Base-by-base conservation (phyloP, 805 yeast species). In the Hanseniaspora nectarophila region DNA sequence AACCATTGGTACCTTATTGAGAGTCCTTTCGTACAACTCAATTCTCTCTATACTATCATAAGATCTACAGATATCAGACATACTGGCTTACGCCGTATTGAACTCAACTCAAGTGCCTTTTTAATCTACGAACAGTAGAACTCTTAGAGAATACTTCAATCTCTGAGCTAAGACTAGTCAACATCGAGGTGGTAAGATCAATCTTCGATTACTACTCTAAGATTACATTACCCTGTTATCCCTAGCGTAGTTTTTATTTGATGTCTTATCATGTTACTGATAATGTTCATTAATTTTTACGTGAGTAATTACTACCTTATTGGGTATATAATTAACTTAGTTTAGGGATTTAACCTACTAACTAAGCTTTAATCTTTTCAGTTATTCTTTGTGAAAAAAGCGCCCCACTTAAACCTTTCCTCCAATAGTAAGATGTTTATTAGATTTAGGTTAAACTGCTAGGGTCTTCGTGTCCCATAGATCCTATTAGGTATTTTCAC, bases 151-250 rank as follows among this genome's bases (percentile, higher is more conserved):
- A 20, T 40, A n/a, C 29, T 40, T 40, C 43, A 40, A 26, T 23
- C 20, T 9, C 23, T 40, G 43, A 40, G 43, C 43, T 40, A 40
- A 40, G 43, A 40, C 18, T 40, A 40, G 43, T 40, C 43, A 40
- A 40, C 43, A 40, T 40, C 43, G 43, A 40, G 43, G 43, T 40
- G 32, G 43, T 40, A 40, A 40, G 43, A 40, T 40, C 43, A 40
- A 26, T 40, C 21, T 40, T 40, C 43, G 43, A 40, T 40, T n/a
- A 5, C 43, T n/a, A 40, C 43, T 40, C 43, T 40, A 26, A 26
- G 20, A 40, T 26, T 40, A 23, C 43, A 40, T 40, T 40, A 40
- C 43, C 32, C 43, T 40, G 43, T 40, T 40, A 40, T 40, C 43
- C 43, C 43, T 26, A 26, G 43, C 43, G 43, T 40, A 40, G 31